Percentiles rank a stretch among this genome's conserved stretches.
phyloP scores from a whole-genome alignment of 805 yeast genomes.

The Metschnikowia reukaufii region DNA sequence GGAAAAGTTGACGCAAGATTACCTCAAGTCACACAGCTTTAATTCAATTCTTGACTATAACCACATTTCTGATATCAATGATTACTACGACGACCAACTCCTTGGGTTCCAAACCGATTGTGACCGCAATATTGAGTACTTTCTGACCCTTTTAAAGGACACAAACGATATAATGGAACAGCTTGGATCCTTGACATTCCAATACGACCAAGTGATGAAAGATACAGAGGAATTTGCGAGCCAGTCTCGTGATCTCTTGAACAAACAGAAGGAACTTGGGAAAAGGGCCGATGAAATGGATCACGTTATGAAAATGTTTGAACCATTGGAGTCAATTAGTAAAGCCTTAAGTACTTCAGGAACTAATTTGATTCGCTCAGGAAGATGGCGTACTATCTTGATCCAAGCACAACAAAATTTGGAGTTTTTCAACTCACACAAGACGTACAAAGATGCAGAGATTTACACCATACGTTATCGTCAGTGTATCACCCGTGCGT shows the following conservation, averaged over 20 bases:
- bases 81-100: conserved; percentile 33
- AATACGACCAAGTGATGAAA: conserved; percentile 56
- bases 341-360: conserved; percentile 65
- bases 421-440: conserved; percentile 52
- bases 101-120: conserved; percentile 37
- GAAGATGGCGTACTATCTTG: conserved; percentile 41
- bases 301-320: conserved; percentile 57
- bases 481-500: conserved; percentile 79
- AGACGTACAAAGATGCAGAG: conserved; percentile 63
- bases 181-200: conserved; percentile 47
- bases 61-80: conserved; percentile 42
- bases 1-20: conserved; percentile 31
- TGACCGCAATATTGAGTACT: conserved; percentile 19
- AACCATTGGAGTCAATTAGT: conserved; percentile 67
- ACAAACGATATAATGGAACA: conserved; percentile 46
- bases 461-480: conserved; percentile 69
- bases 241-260: conserved; percentile 51
- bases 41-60: conserved; percentile 40
- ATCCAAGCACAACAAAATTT: conserved; percentile 65
- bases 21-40: conserved; percentile 41
- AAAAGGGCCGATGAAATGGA: conserved; percentile 46
- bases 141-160: conserved; percentile 40
- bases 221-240: conserved; percentile 66
- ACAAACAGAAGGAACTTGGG: conserved; percentile 44
- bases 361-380: conserved; percentile 56